Evolutionary conservation across 768 basidiomycete species (phyloP), one percentile per base, ranked within the genome.

Genomic region (Collybia sordida): DNA sequence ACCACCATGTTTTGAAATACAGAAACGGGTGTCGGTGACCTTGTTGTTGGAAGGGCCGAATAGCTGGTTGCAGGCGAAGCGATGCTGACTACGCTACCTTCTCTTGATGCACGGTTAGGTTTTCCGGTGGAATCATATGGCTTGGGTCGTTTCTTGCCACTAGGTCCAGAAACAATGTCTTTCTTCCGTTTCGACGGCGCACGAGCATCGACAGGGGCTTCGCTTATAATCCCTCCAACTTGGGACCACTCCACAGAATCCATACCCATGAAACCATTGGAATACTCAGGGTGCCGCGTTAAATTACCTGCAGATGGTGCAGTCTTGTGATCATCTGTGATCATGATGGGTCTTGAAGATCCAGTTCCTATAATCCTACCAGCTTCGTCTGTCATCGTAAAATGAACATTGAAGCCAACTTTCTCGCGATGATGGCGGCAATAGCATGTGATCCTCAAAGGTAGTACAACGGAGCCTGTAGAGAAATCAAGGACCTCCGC

Each of bases 281-380:
- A 46, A 27, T 71, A 64, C 43, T 72, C 76, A 24, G 58, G 53
- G 49, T 60, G 66, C 53, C 53, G 63, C 42, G 63, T 62, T 42
- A 51, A 42, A 12, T 14, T 31, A 28, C 62, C 68, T 15, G 67
- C 61, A 34, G 68, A 60, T 19, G 61, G 57, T 14, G 71, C 81
- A 23, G 91, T 93, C 72, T 99, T 99, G 73, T 99, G 97, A 68
- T 99, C 97, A 72, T 99, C 97, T 1, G 96, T 99, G 57, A 98
- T 98, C 86, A 98, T 95, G 58, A 99, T 94, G 3, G 96, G 93
- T 24, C 85, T 82, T 1, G 93, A 90, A 47, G 75, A 79, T 4
- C 93, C 93, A 6, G 81, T 77, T 12, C 91, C 95, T 46, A 98
- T 83, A 42, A 92, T 68, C 18, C 88, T 80, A 2, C 94, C 95